Conservation (phyloP, 352 stramenopile species). For the Pythium brassicae region DNA sequence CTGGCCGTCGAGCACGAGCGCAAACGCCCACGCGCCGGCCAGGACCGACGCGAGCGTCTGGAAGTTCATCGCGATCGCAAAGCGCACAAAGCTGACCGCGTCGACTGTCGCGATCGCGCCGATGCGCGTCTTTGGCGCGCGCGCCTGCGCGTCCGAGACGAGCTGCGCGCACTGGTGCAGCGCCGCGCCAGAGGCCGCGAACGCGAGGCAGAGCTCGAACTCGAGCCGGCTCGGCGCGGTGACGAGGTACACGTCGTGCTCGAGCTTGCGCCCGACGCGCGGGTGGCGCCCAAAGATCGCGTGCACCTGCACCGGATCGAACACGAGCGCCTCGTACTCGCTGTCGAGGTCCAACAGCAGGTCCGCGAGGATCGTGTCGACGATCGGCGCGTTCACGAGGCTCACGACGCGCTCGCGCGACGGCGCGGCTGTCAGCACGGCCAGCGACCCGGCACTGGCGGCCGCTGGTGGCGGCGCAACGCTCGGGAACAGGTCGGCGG, state of each 20-base stretch:
- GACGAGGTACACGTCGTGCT: constrained; percentile 8
- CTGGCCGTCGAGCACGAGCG: constrained; percentile 10
- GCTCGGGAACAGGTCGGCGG: neutral
- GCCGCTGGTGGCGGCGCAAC: neutral
- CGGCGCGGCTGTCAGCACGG: neutral
- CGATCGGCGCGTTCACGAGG: constrained; percentile 13
- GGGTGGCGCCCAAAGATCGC: constrained; percentile 4
- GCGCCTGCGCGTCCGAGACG: constrained; percentile 8
- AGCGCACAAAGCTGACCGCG: constrained; percentile 9
- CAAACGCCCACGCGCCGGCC: constrained; percentile 12
- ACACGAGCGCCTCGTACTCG: constrained; percentile 6
- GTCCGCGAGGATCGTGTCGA: constrained; percentile 12
- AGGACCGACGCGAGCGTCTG: constrained; percentile 11
- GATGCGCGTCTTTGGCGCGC: neutral
- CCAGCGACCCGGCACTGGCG: neutral
- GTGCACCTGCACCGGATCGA: constrained; percentile 9
- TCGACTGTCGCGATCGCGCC: neutral
- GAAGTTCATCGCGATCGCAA: constrained; percentile 14
- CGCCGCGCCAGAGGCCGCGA: constrained; percentile 4
- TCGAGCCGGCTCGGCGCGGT: constrained; percentile 5
- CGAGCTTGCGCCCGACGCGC: neutral
- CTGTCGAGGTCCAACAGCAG: constrained; percentile 11
- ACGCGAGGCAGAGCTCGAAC: constrained; percentile 12
- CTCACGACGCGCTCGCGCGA: constrained; percentile 4
- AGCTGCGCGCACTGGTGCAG: constrained; percentile 8